Evolutionary conservation across 2,329 filamentous ascomycete species (phyloP).

Genomic region (Colletotrichum sp.): DNA sequence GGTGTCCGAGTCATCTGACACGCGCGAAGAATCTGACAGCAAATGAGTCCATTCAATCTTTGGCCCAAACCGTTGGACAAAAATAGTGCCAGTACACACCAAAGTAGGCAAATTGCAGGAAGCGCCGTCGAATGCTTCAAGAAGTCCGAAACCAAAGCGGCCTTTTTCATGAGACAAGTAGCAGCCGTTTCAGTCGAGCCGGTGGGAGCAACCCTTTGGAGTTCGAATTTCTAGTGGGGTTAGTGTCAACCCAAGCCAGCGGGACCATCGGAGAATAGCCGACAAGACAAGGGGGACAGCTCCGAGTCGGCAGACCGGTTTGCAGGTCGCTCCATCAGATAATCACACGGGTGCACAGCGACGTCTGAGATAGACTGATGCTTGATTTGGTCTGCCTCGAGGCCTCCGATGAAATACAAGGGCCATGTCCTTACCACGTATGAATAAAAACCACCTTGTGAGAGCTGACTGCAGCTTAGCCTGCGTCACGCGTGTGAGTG

Average conservation of each 20-base stretch:
- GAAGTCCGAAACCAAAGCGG: not conserved
- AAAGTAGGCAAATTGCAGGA: not conserved
- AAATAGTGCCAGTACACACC: not conserved
- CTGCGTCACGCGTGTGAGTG: not conserved
- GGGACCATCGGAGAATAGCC: not conserved
- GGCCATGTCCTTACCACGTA: rapidly evolving
- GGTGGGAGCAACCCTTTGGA: not conserved
- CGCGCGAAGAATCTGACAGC: not conserved
- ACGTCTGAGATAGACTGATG: not conserved
- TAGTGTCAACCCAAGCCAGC: not conserved
- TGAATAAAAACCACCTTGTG: not conserved
- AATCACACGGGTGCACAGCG: not conserved
- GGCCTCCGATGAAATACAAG: not conserved
- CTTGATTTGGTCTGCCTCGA: not conserved
- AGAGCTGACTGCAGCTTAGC: not conserved
- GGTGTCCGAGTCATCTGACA: not conserved
- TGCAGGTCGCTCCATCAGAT: not conserved
- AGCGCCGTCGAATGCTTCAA: not conserved
- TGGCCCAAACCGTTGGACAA: rapidly evolving
- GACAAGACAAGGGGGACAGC: not conserved
- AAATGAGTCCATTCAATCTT: not conserved
- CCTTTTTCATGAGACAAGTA: not conserved
- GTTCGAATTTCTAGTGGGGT: not conserved
- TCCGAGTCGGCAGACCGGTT: not conserved
- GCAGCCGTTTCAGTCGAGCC: not conserved